Base-by-base conservation (phyloP, 495 filamentous ascomycete species). In the Neurospora sp. region DNA sequence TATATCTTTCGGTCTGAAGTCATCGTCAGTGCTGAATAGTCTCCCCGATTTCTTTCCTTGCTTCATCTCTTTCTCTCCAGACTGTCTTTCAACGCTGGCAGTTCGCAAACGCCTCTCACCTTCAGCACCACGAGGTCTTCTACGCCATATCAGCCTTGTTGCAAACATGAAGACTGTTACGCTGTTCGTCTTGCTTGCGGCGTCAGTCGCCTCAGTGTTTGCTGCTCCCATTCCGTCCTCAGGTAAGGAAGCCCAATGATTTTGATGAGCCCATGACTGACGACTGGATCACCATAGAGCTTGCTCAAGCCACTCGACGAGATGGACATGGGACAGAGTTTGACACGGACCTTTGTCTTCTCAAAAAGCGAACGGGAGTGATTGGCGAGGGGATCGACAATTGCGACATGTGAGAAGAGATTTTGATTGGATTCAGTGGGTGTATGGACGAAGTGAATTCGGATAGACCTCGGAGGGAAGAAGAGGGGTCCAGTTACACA, bases 261-360 rank as follows among this genome's bases (percentile, higher is more conserved):
- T 66, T 0, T 31, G 6, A 66, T 2, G 53, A 31, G 27, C 53
- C 7, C 7, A 8, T 35, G 14, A 66, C 53, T 66, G 53, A 66
- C 27, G 27, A 66, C 3, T 35, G 12, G 5, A 12, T 5, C 6
- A 53, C 10, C 11, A 16, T 27, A 66, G 53, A 35, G 3, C 12
- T 66, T 5, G 1, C 53, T 66, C 53, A 66, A 37, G 7, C 14
- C 5, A 66, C 27, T 18, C 53, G 53, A 9, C 53, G 53, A 66
- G 53, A 66, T 35, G 53, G 53, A 14, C 53, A 3, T 6, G 53
- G 69, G 40, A 71, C 39, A 46, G 69, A 71, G 69, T 71, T 71
- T 71, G 69, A 71, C 22, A 71, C 69, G 1, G 69, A 71, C 42
- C 69, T 71, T n/a, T 71, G 69, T 11, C 39, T 71, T 20, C 69